A percentile compares a stretch with the other conserved stretches of the same genome.
These are phyloP conservation scores for Microthyrium microscopicum DNA, from an alignment of 2,329 filamentous ascomycete species.

Conservation along the genomic window DNA sequence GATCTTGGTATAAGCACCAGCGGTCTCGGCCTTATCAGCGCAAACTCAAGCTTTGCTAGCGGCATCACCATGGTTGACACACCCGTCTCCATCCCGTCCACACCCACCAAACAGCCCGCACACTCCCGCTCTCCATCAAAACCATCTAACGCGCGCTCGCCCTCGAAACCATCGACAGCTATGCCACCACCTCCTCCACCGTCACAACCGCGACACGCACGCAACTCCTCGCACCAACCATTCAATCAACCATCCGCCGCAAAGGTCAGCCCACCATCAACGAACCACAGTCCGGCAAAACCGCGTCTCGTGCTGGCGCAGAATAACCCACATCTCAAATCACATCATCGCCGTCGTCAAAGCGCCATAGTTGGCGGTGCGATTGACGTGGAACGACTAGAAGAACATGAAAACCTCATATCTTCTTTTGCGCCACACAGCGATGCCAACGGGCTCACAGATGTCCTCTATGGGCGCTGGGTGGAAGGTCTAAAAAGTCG, in stretches of 20 bases:
- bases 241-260: constrained; percentile 1
- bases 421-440: too few relatives aligned
- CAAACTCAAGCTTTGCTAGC: neutral
- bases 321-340: constrained; percentile 72
- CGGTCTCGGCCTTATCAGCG: neutral
- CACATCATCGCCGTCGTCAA: constrained; percentile 47
- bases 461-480: constrained; percentile 86
- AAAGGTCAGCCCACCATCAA: neutral
- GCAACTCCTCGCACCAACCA: neutral
- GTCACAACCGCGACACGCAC: constrained; percentile 1
- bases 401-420: too few relatives aligned
- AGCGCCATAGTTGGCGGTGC: constrained; percentile 16
- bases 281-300: constrained; percentile 14
- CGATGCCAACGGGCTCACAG: constrained; percentile 72
- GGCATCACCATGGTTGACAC: neutral
- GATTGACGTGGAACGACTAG: constrained; percentile 37
- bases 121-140: neutral
- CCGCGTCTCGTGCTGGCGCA: constrained; percentile 61
- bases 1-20: neutral
- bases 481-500: constrained; percentile 54
- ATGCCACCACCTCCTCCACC: neutral
- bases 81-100: neutral
- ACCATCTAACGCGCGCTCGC: neutral
- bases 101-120: constrained; percentile 2
- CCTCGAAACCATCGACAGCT: neutral